Evolutionary conservation across 257 asterid species (phyloP), one percentile per base, ranked within the genome.

Genomic region (Ilex aquifolium): DNA sequence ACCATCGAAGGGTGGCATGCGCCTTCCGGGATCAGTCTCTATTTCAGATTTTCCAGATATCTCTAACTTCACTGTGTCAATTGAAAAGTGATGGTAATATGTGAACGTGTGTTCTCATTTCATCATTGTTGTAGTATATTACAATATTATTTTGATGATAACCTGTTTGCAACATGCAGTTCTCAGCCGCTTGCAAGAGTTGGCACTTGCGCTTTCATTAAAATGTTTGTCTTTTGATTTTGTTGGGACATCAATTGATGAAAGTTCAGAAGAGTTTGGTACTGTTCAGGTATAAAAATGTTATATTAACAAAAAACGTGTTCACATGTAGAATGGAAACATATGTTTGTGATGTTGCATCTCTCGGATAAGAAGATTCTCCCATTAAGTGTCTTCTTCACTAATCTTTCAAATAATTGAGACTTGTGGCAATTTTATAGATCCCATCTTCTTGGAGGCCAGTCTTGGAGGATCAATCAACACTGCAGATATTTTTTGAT

Each of bases 241-340:
- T 79, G 88, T 93, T 74, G 99, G 97, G 73, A 87, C 97, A 46
- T 78, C 99, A 30, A 76, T 87, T 71, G 99, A 93, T 78, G 99
- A 93, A 80, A 90, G 95, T 75, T 85, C 99, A 36, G 99, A 93
- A 77, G 99, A 93, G 75, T 87, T 93, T 72, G 96, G 96, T 67
- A 90, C 97, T 64, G 87, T 93, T 65, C 99, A 90, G 99, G 97
- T 91, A 65, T 53, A 16, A 16, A 29, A 32, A 21, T 10, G n/a
- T 57, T 31, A 10, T 36, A 4, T 44, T 62, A 30, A 13, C 63
- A 13, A 16, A 57, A 62, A 13, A 36, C 42, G 8, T 36, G 42
- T 36, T 21, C 27, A 1, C 42, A 36, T 36, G 42, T 8, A 36
- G 42, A 36, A 36, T 36, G 42, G 5, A 8, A 36, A 36, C 42